Evolutionary conservation across 805 yeast genomes (phyloP).

Genomic region (Sugiyamaella chiloensis): DNA sequence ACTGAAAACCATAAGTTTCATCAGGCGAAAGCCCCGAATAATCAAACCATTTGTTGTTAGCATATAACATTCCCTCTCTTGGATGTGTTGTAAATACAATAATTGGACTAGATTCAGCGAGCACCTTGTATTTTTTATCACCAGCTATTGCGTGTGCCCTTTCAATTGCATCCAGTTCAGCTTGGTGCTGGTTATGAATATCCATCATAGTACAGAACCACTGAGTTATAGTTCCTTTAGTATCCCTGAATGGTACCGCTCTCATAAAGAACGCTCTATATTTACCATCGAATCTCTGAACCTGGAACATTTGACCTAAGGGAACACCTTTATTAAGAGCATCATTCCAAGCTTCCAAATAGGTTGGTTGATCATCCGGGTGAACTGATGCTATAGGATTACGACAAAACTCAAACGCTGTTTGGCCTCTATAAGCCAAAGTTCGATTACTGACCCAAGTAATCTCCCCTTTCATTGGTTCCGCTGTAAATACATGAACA

Average conservation of each 20-base stretch:
- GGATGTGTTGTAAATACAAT: slow-evolving; percentile 32
- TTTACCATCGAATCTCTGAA: slow-evolving; percentile 32
- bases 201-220: slow-evolving; percentile 37
- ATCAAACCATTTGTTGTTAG: slow-evolving; percentile 33
- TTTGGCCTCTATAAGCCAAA: slow-evolving; percentile 30
- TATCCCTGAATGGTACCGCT: slow-evolving; percentile 31
- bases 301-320: slow-evolving; percentile 27
- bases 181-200: slow-evolving; percentile 32
- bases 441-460: slow-evolving; percentile 35
- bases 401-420: slow-evolving; percentile 26
- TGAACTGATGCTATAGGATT: slow-evolving; percentile 26
- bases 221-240: slow-evolving; percentile 30
- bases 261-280: slow-evolving; percentile 31
- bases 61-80: slow-evolving; percentile 29
- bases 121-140: slow-evolving; percentile 31
- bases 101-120: slow-evolving; percentile 34
- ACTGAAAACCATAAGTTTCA: slow-evolving; percentile 29
- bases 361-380: slow-evolving; percentile 29
- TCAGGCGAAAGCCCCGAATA: slow-evolving; percentile 29
- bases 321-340: slow-evolving; percentile 31
- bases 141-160: slow-evolving; percentile 30
- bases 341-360: slow-evolving; percentile 27
- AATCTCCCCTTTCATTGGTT: slow-evolving; percentile 29
- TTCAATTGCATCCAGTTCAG: slow-evolving; percentile 29
- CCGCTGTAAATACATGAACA: slow-evolving; percentile 33